Evolutionary conservation across 495 filamentous ascomycete genomes (phyloP), one percentile per base, ranked within the genome.

Genomic region (Penicillium cinerascens): DNA sequence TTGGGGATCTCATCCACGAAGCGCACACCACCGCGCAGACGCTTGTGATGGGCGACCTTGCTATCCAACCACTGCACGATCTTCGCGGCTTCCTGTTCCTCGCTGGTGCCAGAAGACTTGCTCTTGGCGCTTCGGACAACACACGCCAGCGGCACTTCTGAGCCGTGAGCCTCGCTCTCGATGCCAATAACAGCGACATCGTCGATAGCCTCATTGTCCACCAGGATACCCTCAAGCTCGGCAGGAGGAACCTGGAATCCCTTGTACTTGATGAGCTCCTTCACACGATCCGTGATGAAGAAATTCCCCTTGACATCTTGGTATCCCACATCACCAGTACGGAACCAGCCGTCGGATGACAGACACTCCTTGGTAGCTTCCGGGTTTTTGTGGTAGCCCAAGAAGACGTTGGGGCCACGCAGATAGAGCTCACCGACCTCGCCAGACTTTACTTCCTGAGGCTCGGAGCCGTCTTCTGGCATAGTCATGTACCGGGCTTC

Each of bases 201-300:
- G 17, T 84, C 79, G 29, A 97, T 76, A n/a, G 84, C 78, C 21
- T 77, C 72, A 65, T 92, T 89, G 15, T 81, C 76, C 1, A 87
- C 65, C 11, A 97, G 72, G 11, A 90, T 56, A n/a, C 85, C 88
- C 58, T 96, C 92, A 5, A 96, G 76, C 66, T 97, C 91, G 3
- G 92, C 89, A 1, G 91, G 91, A 1, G 91, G 79, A 4, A 95
- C 89, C 62, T 93, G 91, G 74, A 92, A 92, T 11, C 90, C 91
- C 63, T 83, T 81, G 67, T 93, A 93, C 71, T 95, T 95, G 71
- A 95, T 93, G 40, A 95, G 71, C 67, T 95, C 90, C 77, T 95
- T 95, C 18, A 90, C 78, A n/a, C 90, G 85, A 59, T 92, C 90
- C 1, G 88, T 91, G 63, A 92, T 85, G 69, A 71, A 85, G 63